Conservation (phyloP, 352 stramenopile genomes). For the Elongisporangium undulatum region DNA sequence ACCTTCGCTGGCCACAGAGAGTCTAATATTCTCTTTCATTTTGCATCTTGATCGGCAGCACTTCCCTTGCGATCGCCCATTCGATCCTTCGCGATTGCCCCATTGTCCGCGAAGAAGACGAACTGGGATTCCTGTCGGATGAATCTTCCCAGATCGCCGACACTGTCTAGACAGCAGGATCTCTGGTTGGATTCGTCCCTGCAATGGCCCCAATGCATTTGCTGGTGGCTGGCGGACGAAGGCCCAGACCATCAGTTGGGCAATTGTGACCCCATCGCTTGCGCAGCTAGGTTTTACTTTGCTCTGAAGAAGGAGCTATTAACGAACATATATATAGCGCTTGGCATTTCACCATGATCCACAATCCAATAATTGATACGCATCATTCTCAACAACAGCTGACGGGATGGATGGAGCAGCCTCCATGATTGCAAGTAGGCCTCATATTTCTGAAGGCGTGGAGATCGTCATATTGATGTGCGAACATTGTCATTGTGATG, state of each 20-base stretch:
- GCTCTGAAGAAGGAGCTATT: background rate
- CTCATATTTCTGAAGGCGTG: too few species aligned
- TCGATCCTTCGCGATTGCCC: conserved; percentile 77
- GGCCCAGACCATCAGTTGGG: background rate
- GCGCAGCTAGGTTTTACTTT: background rate
- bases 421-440: too few species aligned
- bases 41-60: conserved; percentile 18
- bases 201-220: background rate
- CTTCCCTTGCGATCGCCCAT: conserved; percentile 70
- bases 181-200: too few species aligned
- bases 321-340: background rate
- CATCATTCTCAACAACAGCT: too few species aligned
- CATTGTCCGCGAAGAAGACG: conserved; percentile 69
- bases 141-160: conserved; percentile 65
- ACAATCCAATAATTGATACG: too few species aligned
- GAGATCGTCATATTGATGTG: too few species aligned
- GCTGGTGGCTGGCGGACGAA: background rate
- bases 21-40: background rate
- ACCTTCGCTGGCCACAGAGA: background rate
- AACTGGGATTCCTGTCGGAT: conserved; percentile 72
- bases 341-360: background rate
- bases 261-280: background rate
- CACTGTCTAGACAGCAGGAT: conserved; percentile 39
- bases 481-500: too few species aligned
- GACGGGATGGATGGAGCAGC: too few species aligned